Evolutionary conservation across 495 filamentous ascomycete species (phyloP).

Genomic region (Arthonia radiata): DNA sequence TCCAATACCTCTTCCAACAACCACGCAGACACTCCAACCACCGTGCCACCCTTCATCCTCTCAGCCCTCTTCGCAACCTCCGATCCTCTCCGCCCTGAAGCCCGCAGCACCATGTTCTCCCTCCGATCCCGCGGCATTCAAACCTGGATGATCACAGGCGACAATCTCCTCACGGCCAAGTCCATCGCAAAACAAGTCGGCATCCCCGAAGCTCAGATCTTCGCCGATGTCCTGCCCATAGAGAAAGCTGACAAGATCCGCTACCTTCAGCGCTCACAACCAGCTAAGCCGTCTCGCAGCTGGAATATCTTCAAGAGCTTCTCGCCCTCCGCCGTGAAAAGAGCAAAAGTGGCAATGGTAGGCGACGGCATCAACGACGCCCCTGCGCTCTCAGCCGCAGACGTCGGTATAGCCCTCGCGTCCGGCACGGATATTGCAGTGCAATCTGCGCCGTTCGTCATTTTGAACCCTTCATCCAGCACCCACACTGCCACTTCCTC

Average conservation of each 20-base stretch:
- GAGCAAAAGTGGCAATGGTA: constrained; percentile 32
- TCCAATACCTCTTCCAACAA: constrained; percentile 9
- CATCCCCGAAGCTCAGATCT: constrained; percentile 49
- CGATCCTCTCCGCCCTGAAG: constrained; percentile 62
- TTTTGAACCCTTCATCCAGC: too few species aligned
- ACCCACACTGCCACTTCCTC: too few species aligned
- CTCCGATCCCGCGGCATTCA: constrained; percentile 39
- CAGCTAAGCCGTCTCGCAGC: background rate
- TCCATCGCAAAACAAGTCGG: constrained; percentile 52
- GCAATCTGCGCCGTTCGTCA: constrained; percentile 56
- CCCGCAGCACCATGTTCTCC: constrained; percentile 35
- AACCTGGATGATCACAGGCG: constrained; percentile 85
- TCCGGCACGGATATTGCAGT: constrained; percentile 71
- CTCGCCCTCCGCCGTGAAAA: background rate
- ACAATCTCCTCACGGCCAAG: constrained; percentile 41
- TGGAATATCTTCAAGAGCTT: background rate
- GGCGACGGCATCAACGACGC: constrained; percentile 84
- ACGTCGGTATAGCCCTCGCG: constrained; percentile 66
- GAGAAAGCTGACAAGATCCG: constrained; percentile 70
- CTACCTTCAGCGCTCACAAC: constrained; percentile 39
- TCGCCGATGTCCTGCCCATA: constrained; percentile 66
- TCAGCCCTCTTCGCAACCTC: constrained; percentile 11
- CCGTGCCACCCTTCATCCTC: constrained; percentile 6
- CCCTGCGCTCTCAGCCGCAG: constrained; percentile 53
- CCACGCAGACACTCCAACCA: background rate